Evolutionary conservation across 2,329 filamentous ascomycete genomes (phyloP).

Genomic region (Phaeoacremonium minimum): DNA sequence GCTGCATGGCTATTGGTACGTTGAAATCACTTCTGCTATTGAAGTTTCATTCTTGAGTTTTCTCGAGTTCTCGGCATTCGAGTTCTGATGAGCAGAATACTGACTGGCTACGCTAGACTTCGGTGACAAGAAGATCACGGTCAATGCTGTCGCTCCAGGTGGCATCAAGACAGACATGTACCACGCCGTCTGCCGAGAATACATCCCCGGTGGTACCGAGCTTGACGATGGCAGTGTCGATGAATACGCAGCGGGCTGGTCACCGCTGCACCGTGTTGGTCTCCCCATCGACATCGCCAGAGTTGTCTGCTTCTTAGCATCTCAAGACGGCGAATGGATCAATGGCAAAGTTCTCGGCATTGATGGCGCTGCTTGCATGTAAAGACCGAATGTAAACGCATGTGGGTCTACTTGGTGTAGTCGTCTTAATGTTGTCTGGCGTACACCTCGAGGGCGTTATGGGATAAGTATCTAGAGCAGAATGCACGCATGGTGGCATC

Average conservation of each 20-base stretch:
- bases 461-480: no score
- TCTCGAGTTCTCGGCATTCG: not conserved
- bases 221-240: conserved; percentile 54
- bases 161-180: conserved; percentile 65
- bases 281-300: conserved; percentile 65
- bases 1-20: conserved; percentile 66
- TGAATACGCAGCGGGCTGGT: conserved; percentile 60
- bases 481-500: no score
- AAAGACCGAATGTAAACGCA: no score
- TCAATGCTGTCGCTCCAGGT: conserved; percentile 60
- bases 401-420: no score
- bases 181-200: conserved; percentile 58
- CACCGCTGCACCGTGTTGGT: conserved; percentile 60
- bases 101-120: conserved; percentile 39
- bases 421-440: no score
- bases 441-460: no score
- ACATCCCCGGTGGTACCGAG: conserved; percentile 53
- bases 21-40: not conserved
- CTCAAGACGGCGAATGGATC: conserved; percentile 41
- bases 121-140: conserved; percentile 59
- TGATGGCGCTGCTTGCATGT: conserved; percentile 27
- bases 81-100: not conserved
- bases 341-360: conserved; percentile 37
- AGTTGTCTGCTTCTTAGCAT: conserved; percentile 52
- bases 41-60: no score